Conservation (phyloP, 495 filamentous ascomycete species). For the Neurospora sp. region DNA sequence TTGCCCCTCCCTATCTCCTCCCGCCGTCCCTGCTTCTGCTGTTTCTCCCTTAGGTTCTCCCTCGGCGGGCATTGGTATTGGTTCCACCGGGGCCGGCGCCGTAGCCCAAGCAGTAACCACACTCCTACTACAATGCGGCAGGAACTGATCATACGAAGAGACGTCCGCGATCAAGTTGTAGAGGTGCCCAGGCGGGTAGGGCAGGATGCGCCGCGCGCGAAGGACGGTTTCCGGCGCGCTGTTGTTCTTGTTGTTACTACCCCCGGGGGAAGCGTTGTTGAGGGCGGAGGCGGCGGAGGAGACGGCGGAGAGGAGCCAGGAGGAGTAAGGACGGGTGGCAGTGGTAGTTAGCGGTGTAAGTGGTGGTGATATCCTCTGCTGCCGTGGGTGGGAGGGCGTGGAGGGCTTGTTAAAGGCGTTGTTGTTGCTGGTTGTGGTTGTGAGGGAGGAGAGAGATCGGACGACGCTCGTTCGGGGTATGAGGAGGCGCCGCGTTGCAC, state of each 20-base stretch:
- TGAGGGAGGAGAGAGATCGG: not conserved
- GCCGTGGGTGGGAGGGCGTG: not conserved
- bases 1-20: not conserved
- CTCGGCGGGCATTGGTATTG: no score
- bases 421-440: slow-evolving; percentile 6
- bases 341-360: not conserved
- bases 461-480: not conserved
- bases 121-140: slow-evolving; percentile 72
- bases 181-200: slow-evolving; percentile 58
- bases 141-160: slow-evolving; percentile 67
- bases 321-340: not conserved
- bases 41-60: no score
- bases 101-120: slow-evolving; percentile 56
- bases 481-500: not conserved
- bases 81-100: no score
- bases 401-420: not conserved
- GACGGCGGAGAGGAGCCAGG: not conserved
- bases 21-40: no score
- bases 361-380: not conserved
- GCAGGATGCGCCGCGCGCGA: slow-evolving; percentile 65
- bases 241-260: not conserved
- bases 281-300: not conserved
- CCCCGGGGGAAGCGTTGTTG: not conserved
- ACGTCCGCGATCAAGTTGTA: slow-evolving; percentile 81
- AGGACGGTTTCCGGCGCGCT: slow-evolving; percentile 32